Evolutionary conservation across 768 basidiomycete genomes (phyloP).

Genomic region (Xerocomus potaroensis): DNA sequence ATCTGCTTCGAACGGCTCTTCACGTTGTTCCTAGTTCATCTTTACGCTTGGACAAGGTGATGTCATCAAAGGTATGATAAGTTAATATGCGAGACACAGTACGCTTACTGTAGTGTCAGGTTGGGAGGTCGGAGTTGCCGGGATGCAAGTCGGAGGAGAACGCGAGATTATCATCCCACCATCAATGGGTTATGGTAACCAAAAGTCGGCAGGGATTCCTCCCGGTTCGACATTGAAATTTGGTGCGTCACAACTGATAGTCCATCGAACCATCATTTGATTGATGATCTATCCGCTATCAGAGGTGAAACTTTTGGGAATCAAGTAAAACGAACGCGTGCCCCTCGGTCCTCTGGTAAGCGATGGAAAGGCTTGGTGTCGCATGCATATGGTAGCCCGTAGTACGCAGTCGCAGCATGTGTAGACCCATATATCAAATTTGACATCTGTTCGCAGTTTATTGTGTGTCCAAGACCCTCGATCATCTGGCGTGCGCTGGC

Average conservation of each 20-base stretch:
- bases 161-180: slow-evolving; percentile 74
- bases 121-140: slow-evolving; percentile 89
- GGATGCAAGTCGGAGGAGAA: slow-evolving; percentile 92
- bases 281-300: slow-evolving; percentile 14
- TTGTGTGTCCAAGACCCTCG: slow-evolving; percentile 18
- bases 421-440: slow-evolving; percentile 27
- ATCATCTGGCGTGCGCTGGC: slow-evolving; percentile 18
- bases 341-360: slow-evolving; percentile 12
- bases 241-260: slow-evolving; percentile 44
- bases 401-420: slow-evolving; percentile 11
- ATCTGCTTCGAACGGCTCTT: not conserved
- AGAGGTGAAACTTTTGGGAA: slow-evolving; percentile 72
- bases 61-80: slow-evolving; percentile 77
- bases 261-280: slow-evolving; percentile 5
- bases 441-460: slow-evolving; percentile 14
- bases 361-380: slow-evolving; percentile 8
- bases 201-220: slow-evolving; percentile 61
- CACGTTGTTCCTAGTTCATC: slow-evolving; percentile 45
- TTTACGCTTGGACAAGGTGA: slow-evolving; percentile 84
- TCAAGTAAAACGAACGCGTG: slow-evolving; percentile 45
- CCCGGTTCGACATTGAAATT: slow-evolving; percentile 78
- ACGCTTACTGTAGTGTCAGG: slow-evolving; percentile 36
- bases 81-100: not conserved
- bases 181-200: slow-evolving; percentile 65
- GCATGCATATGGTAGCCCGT: slow-evolving; percentile 19